These are phyloP conservation scores for Kwoniella newhampshirensis DNA, from an alignment of 768 basidiomycete genomes.

Conservation along the genomic window DNA sequence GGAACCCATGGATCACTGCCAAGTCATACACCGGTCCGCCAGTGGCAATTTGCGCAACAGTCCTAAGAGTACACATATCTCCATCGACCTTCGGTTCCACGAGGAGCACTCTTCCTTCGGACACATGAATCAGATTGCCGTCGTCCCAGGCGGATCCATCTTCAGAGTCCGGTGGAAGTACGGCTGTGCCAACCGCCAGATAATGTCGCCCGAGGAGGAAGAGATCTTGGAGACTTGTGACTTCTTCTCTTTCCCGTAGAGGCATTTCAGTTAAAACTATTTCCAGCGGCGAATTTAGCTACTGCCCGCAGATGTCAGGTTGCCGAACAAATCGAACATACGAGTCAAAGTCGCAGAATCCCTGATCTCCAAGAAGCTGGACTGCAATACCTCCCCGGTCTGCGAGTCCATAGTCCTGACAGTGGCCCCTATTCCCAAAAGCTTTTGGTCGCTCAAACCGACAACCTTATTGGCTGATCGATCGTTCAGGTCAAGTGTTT, in stretches of 20 bases:
- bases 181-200: constrained; percentile 44
- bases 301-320: not conserved
- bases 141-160: constrained; percentile 29
- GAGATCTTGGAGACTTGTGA: constrained; percentile 34
- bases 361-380: constrained; percentile 40
- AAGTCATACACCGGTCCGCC: constrained; percentile 45
- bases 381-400: constrained; percentile 41
- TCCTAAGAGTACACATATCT: constrained; percentile 4
- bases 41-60: not conserved
- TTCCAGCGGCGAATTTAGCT: not conserved
- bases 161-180: constrained; percentile 34
- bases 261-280: constrained; percentile 33
- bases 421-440: constrained; percentile 27
- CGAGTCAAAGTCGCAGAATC: constrained; percentile 32
- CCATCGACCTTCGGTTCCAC: constrained; percentile 11
- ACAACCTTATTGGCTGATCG: constrained; percentile 31
- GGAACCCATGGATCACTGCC: constrained; percentile 42
- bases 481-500: constrained; percentile 42
- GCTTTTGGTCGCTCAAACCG: constrained; percentile 9
- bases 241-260: constrained; percentile 35
- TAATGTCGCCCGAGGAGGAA: constrained; percentile 32
- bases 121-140: constrained; percentile 19
- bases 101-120: constrained; percentile 33
- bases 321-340: constrained; percentile 18
- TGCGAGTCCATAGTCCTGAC: constrained; percentile 32